Evolutionary conservation across 2,329 filamentous ascomycete genomes (phyloP).

Genomic region (Epichloe sp.): DNA sequence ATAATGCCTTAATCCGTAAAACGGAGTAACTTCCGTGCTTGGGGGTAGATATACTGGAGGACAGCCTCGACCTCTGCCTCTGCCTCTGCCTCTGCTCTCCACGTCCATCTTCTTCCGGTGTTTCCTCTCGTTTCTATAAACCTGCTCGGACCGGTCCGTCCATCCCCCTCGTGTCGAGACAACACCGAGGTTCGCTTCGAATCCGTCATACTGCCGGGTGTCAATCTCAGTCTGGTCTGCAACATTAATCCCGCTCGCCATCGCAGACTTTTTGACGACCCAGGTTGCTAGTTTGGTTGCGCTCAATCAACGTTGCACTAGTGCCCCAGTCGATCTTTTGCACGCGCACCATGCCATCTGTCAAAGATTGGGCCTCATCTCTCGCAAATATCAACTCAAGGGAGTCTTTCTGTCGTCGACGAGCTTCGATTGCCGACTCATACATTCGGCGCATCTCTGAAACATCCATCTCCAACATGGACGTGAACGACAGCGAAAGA

Average conservation of each 20-base stretch:
- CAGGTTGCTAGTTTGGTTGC: no score
- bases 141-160: no score
- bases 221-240: no score
- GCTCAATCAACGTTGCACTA: background rate
- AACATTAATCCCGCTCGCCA: no score
- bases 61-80: background rate
- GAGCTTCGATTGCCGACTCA: background rate
- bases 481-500: conserved; percentile 5
- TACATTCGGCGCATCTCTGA: background rate
- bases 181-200: no score
- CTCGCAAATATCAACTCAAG: background rate
- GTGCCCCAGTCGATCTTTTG: background rate
- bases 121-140: no score
- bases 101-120: no score
- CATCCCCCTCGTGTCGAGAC: no score
- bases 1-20: background rate
- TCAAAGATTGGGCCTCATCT: conserved; percentile 2
- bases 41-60: background rate
- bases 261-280: no score
- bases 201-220: no score
- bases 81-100: no score
- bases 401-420: background rate
- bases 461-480: background rate
- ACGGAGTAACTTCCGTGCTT: no score
- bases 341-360: conserved; percentile 2